Percentiles rank a stretch among this genome's conserved stretches.
Evolutionary conservation across 257 asterid genomes (phyloP).

Genomic region (Solanum sparsipilum): DNA sequence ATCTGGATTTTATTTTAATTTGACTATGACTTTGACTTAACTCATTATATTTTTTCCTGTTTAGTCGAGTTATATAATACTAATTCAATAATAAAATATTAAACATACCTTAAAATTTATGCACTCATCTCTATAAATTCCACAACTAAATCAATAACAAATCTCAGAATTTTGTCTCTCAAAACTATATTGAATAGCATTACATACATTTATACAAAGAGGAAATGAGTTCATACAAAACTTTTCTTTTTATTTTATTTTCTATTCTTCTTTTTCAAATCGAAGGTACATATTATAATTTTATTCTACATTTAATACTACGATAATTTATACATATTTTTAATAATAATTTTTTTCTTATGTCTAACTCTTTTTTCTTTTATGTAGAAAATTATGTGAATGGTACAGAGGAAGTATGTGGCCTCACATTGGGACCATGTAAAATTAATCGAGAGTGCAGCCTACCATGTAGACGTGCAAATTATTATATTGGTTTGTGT

Average conservation of each 20-base stretch:
- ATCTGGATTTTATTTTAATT: too few relatives aligned
- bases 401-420: not conserved
- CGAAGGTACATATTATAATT: not conserved
- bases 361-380: too few relatives aligned
- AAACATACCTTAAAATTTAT: too few relatives aligned
- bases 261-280: not conserved
- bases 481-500: not conserved
- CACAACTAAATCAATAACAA: not conserved
- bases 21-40: too few relatives aligned
- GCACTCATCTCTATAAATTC: not conserved
- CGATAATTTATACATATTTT: too few relatives aligned
- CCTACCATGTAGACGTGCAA: not conserved
- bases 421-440: not conserved
- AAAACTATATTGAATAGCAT: too few relatives aligned
- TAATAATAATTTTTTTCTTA: too few relatives aligned
- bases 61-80: not conserved
- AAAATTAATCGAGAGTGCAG: not conserved
- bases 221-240: not conserved
- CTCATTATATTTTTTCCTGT: too few relatives aligned
- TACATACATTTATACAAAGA: not conserved
- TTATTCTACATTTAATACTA: too few relatives aligned
- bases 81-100: too few relatives aligned
- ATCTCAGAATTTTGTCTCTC: not conserved
- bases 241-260: too few relatives aligned
- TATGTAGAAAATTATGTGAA: too few relatives aligned